Evolutionary conservation across 352 stramenopile species (phyloP).

Genomic region (Pythium phragmiticola): DNA sequence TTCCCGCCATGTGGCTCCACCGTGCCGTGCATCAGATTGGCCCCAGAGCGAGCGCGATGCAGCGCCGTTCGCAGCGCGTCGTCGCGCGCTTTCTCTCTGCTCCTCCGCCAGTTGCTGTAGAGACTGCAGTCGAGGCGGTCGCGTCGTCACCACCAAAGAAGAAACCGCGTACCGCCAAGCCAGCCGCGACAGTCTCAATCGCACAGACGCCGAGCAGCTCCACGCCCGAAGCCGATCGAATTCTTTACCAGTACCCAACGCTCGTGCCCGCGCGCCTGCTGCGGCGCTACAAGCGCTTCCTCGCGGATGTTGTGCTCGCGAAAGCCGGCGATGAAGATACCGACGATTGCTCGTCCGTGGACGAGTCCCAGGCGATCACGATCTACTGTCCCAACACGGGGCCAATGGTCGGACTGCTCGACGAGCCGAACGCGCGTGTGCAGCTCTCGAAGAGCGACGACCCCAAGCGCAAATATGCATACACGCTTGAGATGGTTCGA

Average conservation of each 20-base stretch:
- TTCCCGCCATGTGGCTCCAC: not conserved
- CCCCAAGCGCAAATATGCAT: constrained; percentile 78
- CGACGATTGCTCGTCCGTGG: constrained; percentile 3
- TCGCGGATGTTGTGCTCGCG: constrained; percentile 72
- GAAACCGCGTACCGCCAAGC: constrained; percentile 19
- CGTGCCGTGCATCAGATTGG: not conserved
- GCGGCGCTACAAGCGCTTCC: constrained; percentile 81
- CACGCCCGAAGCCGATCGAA: not conserved
- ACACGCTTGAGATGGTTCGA: constrained; percentile 85
- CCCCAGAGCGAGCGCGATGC: constrained; percentile 29
- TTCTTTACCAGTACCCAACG: constrained; percentile 54
- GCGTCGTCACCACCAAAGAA: constrained; percentile 29
- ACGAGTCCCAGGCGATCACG: constrained; percentile 45
- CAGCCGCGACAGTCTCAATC: constrained; percentile 2
- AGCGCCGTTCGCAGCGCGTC: constrained; percentile 33
- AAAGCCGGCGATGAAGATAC: constrained; percentile 15
- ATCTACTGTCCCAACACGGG: constrained; percentile 85
- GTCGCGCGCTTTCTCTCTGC: not conserved
- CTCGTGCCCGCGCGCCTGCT: constrained; percentile 57
- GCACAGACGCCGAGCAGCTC: constrained; percentile 2
- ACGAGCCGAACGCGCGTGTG: constrained; percentile 59
- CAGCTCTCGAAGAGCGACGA: constrained; percentile 77
- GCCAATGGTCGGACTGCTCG: constrained; percentile 77
- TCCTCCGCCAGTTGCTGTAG: not conserved
- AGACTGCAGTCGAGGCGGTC: not conserved